Evolutionary conservation across 2,329 filamentous ascomycete genomes (phyloP), one percentile per base, ranked within the genome.

Genomic region (Aureobasidium uvarum): DNA sequence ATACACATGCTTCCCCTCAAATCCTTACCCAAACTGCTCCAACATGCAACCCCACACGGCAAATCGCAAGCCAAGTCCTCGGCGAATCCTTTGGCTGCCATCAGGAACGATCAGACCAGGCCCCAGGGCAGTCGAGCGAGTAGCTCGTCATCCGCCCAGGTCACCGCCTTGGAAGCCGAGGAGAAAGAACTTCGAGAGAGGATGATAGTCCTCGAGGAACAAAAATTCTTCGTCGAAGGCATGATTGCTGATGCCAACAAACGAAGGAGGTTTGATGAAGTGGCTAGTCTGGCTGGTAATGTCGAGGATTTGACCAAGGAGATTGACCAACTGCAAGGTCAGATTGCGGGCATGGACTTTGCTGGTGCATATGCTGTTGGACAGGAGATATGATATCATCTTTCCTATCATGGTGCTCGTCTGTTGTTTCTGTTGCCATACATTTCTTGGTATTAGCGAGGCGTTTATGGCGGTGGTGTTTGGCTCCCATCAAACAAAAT

Each of bases 1-100:
- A 84, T 92, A 4, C 91, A 97, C 72, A 96, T 97, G 91, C 83
- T 97, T 10, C 92, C 93, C 0, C 80, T 97, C 16, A 96, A 76
- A 69, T 79, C 77, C 16, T 71, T 81, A 8, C 81, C 80, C 0
- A 79, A 78, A 67, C 76, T 82, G 18, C 74, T 82, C 64, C 78
- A 81, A 68, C 85, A 88, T 70, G 84, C 85, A 14, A 82, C 81
- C 0, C 81, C 84, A 0, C 78, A 84, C 51, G 82, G 81, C 28
- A 50, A 66, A 33, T 66, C 74, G 36, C 69, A 68, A 45, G 51
- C 74, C 51, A 54, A 64, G 33, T 33, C 41, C 20, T 46, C 67
- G 18, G 74, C 74, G 28, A 73, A 75, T 23, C 83, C 85, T 1
- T 78, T 89, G 18, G 81, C 85, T 4, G 77, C 83, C 1, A 87